Evolutionary conservation across 2,329 filamentous ascomycete species (phyloP).

Genomic region (Bimuria novae-zelandiae): DNA sequence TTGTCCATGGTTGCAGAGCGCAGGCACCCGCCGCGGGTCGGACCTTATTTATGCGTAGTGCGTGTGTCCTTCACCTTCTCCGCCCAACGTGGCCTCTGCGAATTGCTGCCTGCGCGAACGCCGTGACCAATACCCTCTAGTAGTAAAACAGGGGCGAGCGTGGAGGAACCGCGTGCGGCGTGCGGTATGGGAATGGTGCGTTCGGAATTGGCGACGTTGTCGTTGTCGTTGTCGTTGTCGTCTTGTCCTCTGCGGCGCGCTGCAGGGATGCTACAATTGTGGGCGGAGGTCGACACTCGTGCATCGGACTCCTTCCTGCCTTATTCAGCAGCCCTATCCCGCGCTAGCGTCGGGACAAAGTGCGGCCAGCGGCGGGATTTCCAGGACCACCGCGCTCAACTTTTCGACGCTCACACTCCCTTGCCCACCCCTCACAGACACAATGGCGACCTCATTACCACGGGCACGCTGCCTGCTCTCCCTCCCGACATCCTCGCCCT

Average conservation of each 20-base stretch:
- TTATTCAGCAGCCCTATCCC: neutral
- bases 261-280: conserved; percentile 42
- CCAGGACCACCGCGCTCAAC: conserved; percentile 13
- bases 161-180: conserved; percentile 10
- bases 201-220: conserved; percentile 42
- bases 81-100: conserved; percentile 44
- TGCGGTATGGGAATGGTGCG: conserved; percentile 13
- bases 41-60: conserved; percentile 23
- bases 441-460: conserved; percentile 40
- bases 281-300: conserved; percentile 37
- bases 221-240: conserved; percentile 18
- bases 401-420: conserved; percentile 1
- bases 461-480: conserved; percentile 39
- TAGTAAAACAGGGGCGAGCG: neutral
- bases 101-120: neutral
- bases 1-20: conserved; percentile 62
- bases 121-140: neutral
- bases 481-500: conserved; percentile 16
- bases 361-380: conserved; percentile 34
- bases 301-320: conserved; percentile 1
- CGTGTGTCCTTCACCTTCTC: conserved; percentile 36
- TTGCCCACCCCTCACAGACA: conserved; percentile 7
- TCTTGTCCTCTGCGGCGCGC: conserved; percentile 28
- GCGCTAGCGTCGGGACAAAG: conserved; percentile 7
- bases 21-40: conserved; percentile 30